phyloP scores from a whole-genome alignment of 2,329 filamentous ascomycete species.

The Botrytis deweyae region DNA sequence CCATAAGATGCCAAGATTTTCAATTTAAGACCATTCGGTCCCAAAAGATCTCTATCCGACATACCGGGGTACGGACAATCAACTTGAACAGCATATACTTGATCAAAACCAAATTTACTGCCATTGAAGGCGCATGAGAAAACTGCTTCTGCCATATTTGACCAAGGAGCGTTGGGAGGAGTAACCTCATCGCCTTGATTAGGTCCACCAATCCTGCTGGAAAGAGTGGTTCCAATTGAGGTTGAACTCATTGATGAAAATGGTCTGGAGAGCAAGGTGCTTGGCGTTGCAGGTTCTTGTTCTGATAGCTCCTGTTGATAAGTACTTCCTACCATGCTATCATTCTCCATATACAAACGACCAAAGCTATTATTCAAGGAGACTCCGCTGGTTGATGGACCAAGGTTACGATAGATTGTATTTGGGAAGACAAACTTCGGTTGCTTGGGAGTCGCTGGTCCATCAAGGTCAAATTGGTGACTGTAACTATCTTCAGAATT shows the following conservation, averaged over 20 bases:
- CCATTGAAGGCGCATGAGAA: constrained; percentile 33
- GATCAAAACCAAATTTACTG: constrained; percentile 35
- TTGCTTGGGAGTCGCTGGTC: constrained; percentile 11
- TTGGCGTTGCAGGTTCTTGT: not conserved
- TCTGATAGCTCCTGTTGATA: not conserved
- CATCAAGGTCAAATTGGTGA: not conserved
- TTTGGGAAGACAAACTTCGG: constrained; percentile 2
- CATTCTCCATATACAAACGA: constrained; percentile 6
- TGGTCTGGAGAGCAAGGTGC: not conserved
- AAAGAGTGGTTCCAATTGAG: not conserved
- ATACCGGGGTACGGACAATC: constrained; percentile 25
- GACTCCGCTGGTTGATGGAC: not conserved
- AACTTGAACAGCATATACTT: constrained; percentile 34
- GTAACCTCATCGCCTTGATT: not conserved
- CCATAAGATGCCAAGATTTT: constrained; percentile 37
- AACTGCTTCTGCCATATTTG: constrained; percentile 29
- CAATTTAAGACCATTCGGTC: constrained; percentile 28
- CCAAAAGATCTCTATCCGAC: constrained; percentile 28
- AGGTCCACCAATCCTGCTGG: constrained; percentile 13
- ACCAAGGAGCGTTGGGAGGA: constrained; percentile 1
- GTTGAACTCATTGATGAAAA: constrained; percentile 3
- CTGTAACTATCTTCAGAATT: not conserved
- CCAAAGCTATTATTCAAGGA: constrained; percentile 13
- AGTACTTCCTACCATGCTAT: constrained; percentile 2
- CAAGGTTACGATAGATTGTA: not conserved